These are phyloP conservation scores for Alternaria panax DNA, from an alignment of 2,329 filamentous ascomycete genomes.

Conservation along the genomic window DNA sequence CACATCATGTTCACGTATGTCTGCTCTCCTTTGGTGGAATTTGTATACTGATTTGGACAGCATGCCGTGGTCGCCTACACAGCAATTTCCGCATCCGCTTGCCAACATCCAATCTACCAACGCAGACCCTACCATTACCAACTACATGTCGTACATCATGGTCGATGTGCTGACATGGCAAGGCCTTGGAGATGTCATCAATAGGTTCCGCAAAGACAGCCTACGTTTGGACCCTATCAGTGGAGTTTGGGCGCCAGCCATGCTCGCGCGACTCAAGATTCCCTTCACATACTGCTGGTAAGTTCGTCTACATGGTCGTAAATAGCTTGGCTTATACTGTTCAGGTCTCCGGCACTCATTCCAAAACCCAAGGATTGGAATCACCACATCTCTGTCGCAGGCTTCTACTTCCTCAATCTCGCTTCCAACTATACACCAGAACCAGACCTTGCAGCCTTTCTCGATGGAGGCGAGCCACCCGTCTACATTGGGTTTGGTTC, in stretches of 20 bases:
- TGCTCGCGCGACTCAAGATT: constrained; percentile 76
- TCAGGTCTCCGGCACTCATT: constrained; percentile 52
- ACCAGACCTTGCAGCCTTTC: constrained; percentile 50
- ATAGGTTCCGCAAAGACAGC: constrained; percentile 78
- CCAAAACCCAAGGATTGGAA: constrained; percentile 57
- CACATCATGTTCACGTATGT: constrained; percentile 89
- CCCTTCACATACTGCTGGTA: constrained; percentile 92
- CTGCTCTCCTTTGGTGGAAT: not conserved
- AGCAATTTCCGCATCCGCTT: constrained; percentile 84
- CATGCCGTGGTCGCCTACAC: constrained; percentile 90
- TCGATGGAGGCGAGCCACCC: constrained; percentile 50
- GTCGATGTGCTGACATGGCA: constrained; percentile 96
- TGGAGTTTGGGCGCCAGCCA: constrained; percentile 81
- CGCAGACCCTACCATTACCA: constrained; percentile 77
- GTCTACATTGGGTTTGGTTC: constrained; percentile 54
- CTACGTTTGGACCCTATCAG: constrained; percentile 80
- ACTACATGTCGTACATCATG: constrained; percentile 82
- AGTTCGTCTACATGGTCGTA: not conserved
- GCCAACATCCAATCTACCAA: constrained; percentile 81
- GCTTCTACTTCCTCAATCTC: constrained; percentile 52
- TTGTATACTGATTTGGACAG: constrained; percentile 44
- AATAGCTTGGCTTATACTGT: not conserved
- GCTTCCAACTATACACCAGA: constrained; percentile 51
- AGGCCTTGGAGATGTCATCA: constrained; percentile 88
- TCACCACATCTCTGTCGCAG: constrained; percentile 51